phyloP scores from a whole-genome alignment of 1,284 basidiomycete genomes.

The Mycena sp. region DNA sequence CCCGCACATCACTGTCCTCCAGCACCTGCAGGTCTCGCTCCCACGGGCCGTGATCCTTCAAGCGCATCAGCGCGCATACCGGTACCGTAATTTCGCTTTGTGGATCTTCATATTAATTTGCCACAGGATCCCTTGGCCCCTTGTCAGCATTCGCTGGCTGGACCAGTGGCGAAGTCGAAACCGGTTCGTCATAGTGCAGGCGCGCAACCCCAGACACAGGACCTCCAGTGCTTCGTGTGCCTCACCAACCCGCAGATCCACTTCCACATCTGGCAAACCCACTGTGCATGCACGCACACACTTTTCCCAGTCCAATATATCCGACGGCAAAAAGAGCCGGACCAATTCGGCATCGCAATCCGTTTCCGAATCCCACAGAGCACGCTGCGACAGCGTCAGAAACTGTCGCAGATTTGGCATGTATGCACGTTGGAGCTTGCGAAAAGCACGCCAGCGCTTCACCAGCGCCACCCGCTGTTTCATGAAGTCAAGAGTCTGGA shows the following conservation, averaged over 20 bases:
- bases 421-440: not conserved
- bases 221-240: not conserved
- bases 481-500: not conserved
- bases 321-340: not conserved
- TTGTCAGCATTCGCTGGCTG: slow-evolving; percentile 39
- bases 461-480: not conserved
- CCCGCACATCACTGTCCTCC: slow-evolving; percentile 12
- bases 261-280: not conserved
- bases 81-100: slow-evolving; percentile 12
- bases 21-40: slow-evolving; percentile 3
- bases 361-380: not conserved
- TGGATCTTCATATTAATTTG: slow-evolving; percentile 8
- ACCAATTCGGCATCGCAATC: not conserved
- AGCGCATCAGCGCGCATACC: slow-evolving; percentile 11
- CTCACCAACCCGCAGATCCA: not conserved
- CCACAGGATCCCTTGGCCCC: slow-evolving; percentile 32
- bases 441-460: not conserved
- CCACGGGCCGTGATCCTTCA: slow-evolving; percentile 15
- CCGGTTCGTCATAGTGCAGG: slow-evolving; percentile 10
- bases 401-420: not conserved
- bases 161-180: not conserved
- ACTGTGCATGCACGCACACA: not conserved
- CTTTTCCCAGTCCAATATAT: not conserved
- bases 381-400: not conserved
- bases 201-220: not conserved